phyloP scores from a whole-genome alignment of 1,284 basidiomycete genomes.

The Somion occarium region DNA sequence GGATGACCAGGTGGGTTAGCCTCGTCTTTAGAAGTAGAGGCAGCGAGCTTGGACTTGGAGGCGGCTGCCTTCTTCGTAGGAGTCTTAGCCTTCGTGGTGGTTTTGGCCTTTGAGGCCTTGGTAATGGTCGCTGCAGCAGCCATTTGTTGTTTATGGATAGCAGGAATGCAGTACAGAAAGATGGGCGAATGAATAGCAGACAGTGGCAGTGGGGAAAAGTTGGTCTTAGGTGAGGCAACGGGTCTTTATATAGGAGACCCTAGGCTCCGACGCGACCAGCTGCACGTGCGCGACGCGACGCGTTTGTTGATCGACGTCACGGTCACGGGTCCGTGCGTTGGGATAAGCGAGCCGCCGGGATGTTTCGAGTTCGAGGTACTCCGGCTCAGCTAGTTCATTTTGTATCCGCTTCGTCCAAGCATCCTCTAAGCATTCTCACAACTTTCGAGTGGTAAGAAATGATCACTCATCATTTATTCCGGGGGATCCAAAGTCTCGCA shows the following conservation, averaged over 20 bases:
- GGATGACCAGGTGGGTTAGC: constrained; percentile 39
- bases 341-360: no score
- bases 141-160: background rate
- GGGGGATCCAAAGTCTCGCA: constrained; percentile 61
- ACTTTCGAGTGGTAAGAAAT: no score
- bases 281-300: constrained; percentile 20
- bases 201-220: constrained; percentile 15
- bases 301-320: constrained; percentile 30
- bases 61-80: constrained; percentile 17
- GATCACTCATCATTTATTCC: constrained; percentile 23
- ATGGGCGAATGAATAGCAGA: constrained; percentile 11
- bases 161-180: background rate
- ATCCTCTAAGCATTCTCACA: no score
- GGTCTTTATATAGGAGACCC: constrained; percentile 26
- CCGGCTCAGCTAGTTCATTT: no score
- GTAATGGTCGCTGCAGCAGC: constrained; percentile 23
- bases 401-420: no score
- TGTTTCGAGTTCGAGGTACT: background rate
- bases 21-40: background rate
- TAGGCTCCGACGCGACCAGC: constrained; percentile 30
- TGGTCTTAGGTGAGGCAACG: constrained; percentile 13
- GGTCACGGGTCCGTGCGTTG: constrained; percentile 8
- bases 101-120: constrained; percentile 11
- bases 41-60: constrained; percentile 20
- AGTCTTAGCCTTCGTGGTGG: background rate